Conservation (phyloP, 768 basidiomycete genomes). For the Tricholoma hemisulphureum region DNA sequence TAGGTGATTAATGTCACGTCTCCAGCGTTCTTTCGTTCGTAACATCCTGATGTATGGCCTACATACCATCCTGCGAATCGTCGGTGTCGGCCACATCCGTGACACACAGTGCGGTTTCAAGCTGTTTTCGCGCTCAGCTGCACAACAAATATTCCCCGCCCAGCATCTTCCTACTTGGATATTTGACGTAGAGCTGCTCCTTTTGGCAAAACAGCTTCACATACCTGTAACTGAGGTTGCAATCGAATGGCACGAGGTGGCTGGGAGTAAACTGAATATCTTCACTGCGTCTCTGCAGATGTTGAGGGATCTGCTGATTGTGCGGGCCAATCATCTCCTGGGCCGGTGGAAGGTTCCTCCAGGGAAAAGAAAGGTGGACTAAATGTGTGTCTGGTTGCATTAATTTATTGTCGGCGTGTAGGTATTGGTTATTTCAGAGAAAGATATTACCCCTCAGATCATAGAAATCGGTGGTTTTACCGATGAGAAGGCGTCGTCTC, state of each 20-base stretch:
- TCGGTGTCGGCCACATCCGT: conserved; percentile 86
- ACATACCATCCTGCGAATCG: conserved; percentile 83
- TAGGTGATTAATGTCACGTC: neutral
- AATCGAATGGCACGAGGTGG: conserved; percentile 91
- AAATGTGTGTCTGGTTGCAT: neutral
- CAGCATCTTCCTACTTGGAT: conserved; percentile 93
- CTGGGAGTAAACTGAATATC: conserved; percentile 88
- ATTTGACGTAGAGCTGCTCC: conserved; percentile 91
- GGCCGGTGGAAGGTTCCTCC: conserved; percentile 65
- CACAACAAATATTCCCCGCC: conserved; percentile 77
- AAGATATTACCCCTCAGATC: too few species aligned
- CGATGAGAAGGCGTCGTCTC: too few species aligned
- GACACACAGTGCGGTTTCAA: conserved; percentile 99
- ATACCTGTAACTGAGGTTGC: conserved; percentile 86
- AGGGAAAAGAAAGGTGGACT: conserved; percentile 17
- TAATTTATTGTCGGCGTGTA: neutral
- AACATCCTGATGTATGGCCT: conserved; percentile 94
- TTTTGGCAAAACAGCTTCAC: conserved; percentile 74
- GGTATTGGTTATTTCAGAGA: too few species aligned
- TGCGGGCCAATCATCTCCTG: conserved; percentile 76
- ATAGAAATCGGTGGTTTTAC: too few species aligned
- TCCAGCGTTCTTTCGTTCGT: conserved; percentile 80
- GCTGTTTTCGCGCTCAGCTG: conserved; percentile 82
- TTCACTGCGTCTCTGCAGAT: conserved; percentile 84
- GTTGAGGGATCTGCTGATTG: conserved; percentile 81